These are phyloP conservation scores for Phytophthora meadii DNA, from an alignment of 352 stramenopile species.

Conservation along the genomic window DNA sequence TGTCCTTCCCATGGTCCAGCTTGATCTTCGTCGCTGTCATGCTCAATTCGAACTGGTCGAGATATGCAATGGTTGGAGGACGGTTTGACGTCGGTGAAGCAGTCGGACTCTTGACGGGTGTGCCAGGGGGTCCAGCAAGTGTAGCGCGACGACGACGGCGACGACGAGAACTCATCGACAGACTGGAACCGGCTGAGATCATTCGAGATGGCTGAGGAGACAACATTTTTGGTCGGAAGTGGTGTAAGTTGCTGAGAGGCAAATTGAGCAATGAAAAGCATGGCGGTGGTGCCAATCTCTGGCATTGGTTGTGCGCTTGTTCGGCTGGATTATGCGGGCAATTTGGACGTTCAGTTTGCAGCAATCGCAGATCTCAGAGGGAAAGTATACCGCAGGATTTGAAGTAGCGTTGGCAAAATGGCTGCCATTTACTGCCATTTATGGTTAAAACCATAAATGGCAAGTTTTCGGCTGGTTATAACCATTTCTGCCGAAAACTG, in stretches of 20 bases:
- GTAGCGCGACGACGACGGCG: slow-evolving; percentile 26
- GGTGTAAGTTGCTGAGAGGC: slow-evolving; percentile 11
- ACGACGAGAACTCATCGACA: slow-evolving; percentile 30
- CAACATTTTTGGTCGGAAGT: slow-evolving; percentile 3
- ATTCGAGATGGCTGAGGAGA: slow-evolving; percentile 7
- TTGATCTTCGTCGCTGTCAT: slow-evolving; percentile 32
- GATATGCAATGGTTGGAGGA: slow-evolving; percentile 30
- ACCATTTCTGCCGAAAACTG: no score
- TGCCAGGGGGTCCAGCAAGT: slow-evolving; percentile 10
- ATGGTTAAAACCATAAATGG: no score
- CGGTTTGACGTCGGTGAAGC: slow-evolving; percentile 25
- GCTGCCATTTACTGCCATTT: no score
- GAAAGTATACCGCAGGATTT: slow-evolving; percentile 24
- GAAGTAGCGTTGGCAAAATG: no score
- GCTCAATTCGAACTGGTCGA: slow-evolving; percentile 42
- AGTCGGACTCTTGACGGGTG: slow-evolving; percentile 20
- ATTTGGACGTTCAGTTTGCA: not conserved
- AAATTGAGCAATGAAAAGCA: slow-evolving; percentile 26
- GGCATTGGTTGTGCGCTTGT: slow-evolving; percentile 21
- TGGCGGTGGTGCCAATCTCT: slow-evolving; percentile 7
- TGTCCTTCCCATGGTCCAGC: slow-evolving; percentile 35
- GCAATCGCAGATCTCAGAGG: slow-evolving; percentile 18
- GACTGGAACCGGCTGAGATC: slow-evolving; percentile 31
- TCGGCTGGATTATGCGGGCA: slow-evolving; percentile 29
- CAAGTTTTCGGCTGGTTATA: no score